Evolutionary conservation across 1,139 yeast species (phyloP).

Genomic region (Yamadazyma taylorii): DNA sequence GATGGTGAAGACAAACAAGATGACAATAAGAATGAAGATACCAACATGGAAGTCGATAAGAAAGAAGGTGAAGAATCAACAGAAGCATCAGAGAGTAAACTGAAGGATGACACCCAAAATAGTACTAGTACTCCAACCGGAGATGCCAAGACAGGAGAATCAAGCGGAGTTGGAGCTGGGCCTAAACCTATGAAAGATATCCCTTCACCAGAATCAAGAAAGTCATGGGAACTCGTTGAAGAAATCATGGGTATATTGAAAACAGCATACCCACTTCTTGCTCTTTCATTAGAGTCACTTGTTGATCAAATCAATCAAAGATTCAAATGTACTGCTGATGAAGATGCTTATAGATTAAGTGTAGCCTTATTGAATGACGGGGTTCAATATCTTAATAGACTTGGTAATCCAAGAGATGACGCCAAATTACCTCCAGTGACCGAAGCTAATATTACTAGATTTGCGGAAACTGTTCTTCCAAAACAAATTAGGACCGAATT

Average conservation of each 20-base stretch:
- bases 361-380: conserved; percentile 94
- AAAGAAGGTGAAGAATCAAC: conserved; percentile 5
- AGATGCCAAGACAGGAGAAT: conserved; percentile 12
- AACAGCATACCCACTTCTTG: conserved; percentile 92
- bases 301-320: conserved; percentile 95
- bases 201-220: conserved; percentile 31
- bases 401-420: conserved; percentile 84
- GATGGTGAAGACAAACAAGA: conserved; percentile 1
- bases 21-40: conserved; percentile 7
- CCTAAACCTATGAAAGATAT: conserved; percentile 3
- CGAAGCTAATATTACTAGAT: conserved; percentile 82
- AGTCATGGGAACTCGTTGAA: conserved; percentile 94
- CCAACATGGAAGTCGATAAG: conserved; percentile 1
- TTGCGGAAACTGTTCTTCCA: conserved; percentile 93
- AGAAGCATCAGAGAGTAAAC: conserved; percentile 15
- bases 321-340: conserved; percentile 93
- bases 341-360: conserved; percentile 91
- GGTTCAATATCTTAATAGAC: conserved; percentile 79
- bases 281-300: conserved; percentile 87
- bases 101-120: conserved; percentile 4
- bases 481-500: conserved; percentile 87
- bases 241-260: conserved; percentile 93
- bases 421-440: conserved; percentile 89
- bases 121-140: conserved; percentile 1
- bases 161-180: too few species aligned